phyloP scores from a whole-genome alignment of 495 filamentous ascomycete species.

The Cenococcum geophilum region DNA sequence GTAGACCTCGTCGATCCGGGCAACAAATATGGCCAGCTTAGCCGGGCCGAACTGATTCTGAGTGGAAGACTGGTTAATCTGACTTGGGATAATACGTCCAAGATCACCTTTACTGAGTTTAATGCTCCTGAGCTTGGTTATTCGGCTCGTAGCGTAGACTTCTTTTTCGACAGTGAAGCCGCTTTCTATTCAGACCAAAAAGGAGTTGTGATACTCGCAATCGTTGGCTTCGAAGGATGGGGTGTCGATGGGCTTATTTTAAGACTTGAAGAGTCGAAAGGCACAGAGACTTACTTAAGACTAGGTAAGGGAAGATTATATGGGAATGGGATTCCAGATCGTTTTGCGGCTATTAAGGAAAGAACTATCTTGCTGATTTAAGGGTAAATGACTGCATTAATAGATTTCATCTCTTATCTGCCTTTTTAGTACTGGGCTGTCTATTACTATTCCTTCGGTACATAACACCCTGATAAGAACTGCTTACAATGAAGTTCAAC shows the following conservation, averaged over 20 bases:
- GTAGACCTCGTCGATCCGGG: background rate
- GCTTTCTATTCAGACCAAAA: background rate
- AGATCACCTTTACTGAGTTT: background rate
- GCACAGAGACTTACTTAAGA: background rate
- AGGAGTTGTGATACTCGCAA: background rate
- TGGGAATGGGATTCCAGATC: background rate
- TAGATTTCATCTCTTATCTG: too few relatives aligned
- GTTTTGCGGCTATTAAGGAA: background rate
- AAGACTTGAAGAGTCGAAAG: background rate
- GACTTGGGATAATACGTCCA: background rate
- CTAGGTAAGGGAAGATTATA: background rate
- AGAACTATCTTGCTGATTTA: background rate
- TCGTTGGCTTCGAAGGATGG: background rate
- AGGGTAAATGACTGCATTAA: background rate
- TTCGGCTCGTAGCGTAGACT: too few relatives aligned
- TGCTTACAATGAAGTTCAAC: too few relatives aligned
- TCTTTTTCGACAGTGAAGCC: constrained; percentile 7
- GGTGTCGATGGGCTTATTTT: background rate
- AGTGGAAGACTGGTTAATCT: background rate
- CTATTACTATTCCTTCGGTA: too few relatives aligned
- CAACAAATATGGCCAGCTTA: background rate
- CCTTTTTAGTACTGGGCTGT: too few relatives aligned
- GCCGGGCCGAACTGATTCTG: background rate
- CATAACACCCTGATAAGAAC: too few relatives aligned
- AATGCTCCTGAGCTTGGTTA: background rate